Conservation (phyloP, 106 monocot genomes). For the Dendrobium nobile region DNA sequence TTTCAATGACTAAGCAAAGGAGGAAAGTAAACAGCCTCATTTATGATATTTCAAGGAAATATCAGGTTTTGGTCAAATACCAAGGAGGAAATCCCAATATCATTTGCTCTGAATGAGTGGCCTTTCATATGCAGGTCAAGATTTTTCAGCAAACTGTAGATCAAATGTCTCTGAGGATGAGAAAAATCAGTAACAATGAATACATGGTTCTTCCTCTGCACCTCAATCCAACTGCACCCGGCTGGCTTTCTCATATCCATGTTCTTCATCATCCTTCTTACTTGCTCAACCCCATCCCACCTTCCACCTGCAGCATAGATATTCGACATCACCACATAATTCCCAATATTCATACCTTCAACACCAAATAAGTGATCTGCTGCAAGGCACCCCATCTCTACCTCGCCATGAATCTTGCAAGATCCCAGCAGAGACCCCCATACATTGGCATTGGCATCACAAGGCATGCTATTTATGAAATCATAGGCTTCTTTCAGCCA, state of each 20-base stretch:
- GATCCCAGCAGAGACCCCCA: constrained; percentile 63
- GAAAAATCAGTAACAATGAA: constrained; percentile 57
- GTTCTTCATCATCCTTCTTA: constrained; percentile 44
- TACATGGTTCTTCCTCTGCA: constrained; percentile 39
- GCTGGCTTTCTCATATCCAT: constrained; percentile 55
- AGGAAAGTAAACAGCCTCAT: neutral
- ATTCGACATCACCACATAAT: constrained; percentile 72
- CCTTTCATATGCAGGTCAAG: constrained; percentile 42
- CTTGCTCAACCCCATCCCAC: constrained; percentile 67
- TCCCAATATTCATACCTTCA: constrained; percentile 48
- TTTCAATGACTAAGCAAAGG: neutral
- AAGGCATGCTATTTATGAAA: constrained; percentile 48
- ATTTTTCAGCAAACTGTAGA: constrained; percentile 25
- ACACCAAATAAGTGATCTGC: constrained; percentile 42
- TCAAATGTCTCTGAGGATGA: constrained; percentile 41
- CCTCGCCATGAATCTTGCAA: constrained; percentile 45
- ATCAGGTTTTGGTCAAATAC: neutral
- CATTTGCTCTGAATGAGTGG: constrained; percentile 1
- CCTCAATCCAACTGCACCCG: constrained; percentile 77
- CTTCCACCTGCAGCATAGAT: constrained; percentile 60
- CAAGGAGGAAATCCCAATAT: neutral
- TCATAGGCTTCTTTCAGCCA: constrained; percentile 43
- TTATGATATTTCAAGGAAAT: neutral
- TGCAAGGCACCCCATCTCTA: constrained; percentile 37
- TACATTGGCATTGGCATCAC: constrained; percentile 33